A percentile compares a stretch with the other conserved stretches of the same genome.
Conservation (phyloP, 202 grass and related monocot genomes). For the Saccharum hybrid region DNA sequence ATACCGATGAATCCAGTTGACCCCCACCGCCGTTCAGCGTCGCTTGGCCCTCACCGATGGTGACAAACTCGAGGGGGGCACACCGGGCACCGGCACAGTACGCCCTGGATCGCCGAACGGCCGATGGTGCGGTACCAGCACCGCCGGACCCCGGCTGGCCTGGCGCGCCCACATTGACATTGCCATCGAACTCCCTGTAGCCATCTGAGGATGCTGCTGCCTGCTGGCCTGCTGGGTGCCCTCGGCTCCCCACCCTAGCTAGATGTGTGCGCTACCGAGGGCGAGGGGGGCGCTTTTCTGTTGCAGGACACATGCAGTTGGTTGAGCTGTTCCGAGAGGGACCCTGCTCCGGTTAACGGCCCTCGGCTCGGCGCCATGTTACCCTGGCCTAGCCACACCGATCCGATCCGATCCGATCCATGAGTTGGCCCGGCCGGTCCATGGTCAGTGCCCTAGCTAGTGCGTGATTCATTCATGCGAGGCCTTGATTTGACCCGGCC, state of each 20-base stretch:
- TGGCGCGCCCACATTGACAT: slow-evolving; percentile 34
- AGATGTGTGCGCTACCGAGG: not conserved
- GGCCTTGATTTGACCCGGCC: no score
- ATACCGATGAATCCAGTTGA: not conserved
- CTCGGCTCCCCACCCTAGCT: not conserved
- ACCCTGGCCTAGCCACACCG: not conserved
- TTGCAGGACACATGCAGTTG: not conserved
- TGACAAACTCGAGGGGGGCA: slow-evolving; percentile 13
- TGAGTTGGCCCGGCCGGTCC: not conserved
- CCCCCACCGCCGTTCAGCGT: not conserved
- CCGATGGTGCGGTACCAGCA: not conserved
- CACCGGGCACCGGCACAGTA: slow-evolving; percentile 9
- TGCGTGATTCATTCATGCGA: no score
- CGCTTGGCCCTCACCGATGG: not conserved
- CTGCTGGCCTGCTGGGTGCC: no score
- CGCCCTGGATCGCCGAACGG: slow-evolving; percentile 14
- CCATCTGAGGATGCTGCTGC: slow-evolving; percentile 38
- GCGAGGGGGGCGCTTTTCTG: not conserved
- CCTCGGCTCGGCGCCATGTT: slow-evolving; percentile 15
- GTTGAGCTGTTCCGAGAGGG: slow-evolving; percentile 36
- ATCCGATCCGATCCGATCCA: not conserved
- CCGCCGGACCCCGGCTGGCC: not conserved
- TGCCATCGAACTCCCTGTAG: slow-evolving; percentile 43
- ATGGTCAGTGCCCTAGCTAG: no score
- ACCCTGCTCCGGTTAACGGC: not conserved